phyloP scores from a whole-genome alignment of 2,329 filamentous ascomycete genomes.

The Pseudogymnoascus sp. region DNA sequence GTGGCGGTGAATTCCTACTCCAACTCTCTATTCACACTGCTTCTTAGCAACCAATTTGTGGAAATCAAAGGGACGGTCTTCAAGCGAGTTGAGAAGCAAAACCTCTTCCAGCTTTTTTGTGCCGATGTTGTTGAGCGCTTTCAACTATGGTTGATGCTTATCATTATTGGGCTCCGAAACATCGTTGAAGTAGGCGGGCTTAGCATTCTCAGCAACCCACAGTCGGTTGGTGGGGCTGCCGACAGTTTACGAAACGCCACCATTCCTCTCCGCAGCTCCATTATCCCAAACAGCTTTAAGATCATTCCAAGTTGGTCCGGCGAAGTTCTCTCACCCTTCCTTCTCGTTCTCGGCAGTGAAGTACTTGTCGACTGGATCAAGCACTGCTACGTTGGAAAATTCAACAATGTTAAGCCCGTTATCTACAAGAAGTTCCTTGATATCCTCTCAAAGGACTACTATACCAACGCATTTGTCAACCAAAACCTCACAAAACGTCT shows the following conservation, averaged over 20 bases:
- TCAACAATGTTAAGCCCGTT: constrained; percentile 90
- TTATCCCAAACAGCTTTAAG: constrained; percentile 85
- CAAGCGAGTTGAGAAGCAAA: constrained; percentile 98
- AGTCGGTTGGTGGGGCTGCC: constrained; percentile 40
- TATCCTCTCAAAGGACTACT: constrained; percentile 94
- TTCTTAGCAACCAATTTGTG: constrained; percentile 96
- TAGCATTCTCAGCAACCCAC: constrained; percentile 43
- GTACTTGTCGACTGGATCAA: constrained; percentile 97
- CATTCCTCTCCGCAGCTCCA: constrained; percentile 60
- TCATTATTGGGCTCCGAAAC: constrained; percentile 93
- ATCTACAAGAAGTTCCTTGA: constrained; percentile 89
- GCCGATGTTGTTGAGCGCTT: constrained; percentile 96
- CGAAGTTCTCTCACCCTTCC: constrained; percentile 84
- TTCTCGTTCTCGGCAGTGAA: constrained; percentile 90
- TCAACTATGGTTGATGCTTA: constrained; percentile 93
- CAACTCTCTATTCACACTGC: constrained; percentile 82
- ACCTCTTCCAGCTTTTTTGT: constrained; percentile 91
- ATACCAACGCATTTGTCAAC: constrained; percentile 86
- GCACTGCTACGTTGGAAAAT: constrained; percentile 96
- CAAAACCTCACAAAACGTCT: constrained; percentile 85
- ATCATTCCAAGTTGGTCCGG: constrained; percentile 80
- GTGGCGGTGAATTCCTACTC: constrained; percentile 98
- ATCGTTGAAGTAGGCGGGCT: constrained; percentile 91
- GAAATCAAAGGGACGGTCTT: constrained; percentile 98
- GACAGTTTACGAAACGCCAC: constrained; percentile 45